Percentiles rank a stretch among this genome's conserved stretches.
These are phyloP conservation scores for Colletotrichum falcatum DNA, from an alignment of 2,329 filamentous ascomycete species.

Conservation along the genomic window DNA sequence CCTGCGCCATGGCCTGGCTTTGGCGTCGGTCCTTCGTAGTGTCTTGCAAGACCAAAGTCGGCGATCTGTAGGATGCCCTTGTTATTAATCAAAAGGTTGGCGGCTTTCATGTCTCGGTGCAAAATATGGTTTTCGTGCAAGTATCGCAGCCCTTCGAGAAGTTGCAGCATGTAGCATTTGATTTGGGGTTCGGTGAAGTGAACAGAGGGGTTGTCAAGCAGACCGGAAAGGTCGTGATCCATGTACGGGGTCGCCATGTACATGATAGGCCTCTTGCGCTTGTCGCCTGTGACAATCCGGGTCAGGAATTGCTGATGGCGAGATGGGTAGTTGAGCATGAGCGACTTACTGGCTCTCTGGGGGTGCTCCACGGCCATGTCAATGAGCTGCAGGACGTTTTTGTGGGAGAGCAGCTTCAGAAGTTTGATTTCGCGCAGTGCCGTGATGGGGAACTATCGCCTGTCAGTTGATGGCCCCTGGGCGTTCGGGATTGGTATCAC, in stretches of 20 bases:
- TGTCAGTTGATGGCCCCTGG: slow-evolving; percentile 28
- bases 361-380: slow-evolving; percentile 95
- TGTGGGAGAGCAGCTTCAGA: slow-evolving; percentile 92
- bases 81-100: slow-evolving; percentile 97
- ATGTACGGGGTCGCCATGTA: slow-evolving; percentile 99
- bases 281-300: slow-evolving; percentile 67
- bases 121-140: slow-evolving; percentile 91
- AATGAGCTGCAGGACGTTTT: slow-evolving; percentile 86
- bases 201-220: slow-evolving; percentile 94
- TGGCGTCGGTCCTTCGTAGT: slow-evolving; percentile 89
- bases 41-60: slow-evolving; percentile 93
- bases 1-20: slow-evolving; percentile 83
- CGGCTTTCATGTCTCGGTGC: slow-evolving; percentile 98
- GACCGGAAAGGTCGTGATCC: slow-evolving; percentile 97
- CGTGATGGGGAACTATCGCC: slow-evolving; percentile 87
- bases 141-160: slow-evolving; percentile 90
- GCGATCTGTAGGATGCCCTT: slow-evolving; percentile 93
- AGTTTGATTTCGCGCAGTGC: slow-evolving; percentile 98
- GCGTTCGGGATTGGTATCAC: background rate
- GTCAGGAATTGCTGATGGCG: slow-evolving; percentile 44
- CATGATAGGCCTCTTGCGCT: slow-evolving; percentile 86
- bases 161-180: slow-evolving; percentile 96
- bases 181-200: slow-evolving; percentile 90
- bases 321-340: slow-evolving; percentile 21
- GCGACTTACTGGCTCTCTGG: slow-evolving; percentile 67